A percentile compares a stretch with the other conserved stretches of the same genome.
Conservation (phyloP, 345 rosid species). For the Pugionium dolabratum region DNA sequence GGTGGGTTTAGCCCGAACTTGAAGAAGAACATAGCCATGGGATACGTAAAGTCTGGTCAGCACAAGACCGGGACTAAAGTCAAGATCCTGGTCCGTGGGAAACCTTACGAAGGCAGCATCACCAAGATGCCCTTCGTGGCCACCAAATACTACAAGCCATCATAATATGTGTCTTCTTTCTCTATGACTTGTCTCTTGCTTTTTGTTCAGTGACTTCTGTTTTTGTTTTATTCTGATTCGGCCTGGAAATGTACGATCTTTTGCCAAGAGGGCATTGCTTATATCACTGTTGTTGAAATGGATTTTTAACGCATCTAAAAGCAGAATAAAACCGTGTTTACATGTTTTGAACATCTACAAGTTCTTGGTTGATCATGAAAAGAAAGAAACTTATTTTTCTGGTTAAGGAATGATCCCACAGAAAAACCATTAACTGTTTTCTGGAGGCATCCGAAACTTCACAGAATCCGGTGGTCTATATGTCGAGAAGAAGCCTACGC, state of each 20-base stretch:
- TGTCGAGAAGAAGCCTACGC: conserved; percentile 66
- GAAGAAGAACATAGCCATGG: conserved; percentile 97
- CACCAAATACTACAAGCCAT: conserved; percentile 81
- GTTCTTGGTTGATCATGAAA: background rate
- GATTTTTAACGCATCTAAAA: conserved; percentile 20
- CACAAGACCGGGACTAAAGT: conserved; percentile 87
- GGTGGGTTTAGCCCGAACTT: conserved; percentile 97
- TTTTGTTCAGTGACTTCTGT: conserved; percentile 24
- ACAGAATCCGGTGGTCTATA: conserved; percentile 31
- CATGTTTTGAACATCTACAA: conserved; percentile 1
- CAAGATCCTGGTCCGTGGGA: conserved; percentile 79
- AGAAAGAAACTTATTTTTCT: background rate
- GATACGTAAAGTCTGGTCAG: conserved; percentile 86
- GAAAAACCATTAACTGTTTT: no score
- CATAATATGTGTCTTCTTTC: conserved; percentile 38
- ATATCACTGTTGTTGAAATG: conserved; percentile 23
- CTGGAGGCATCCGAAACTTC: background rate
- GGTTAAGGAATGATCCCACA: no score
- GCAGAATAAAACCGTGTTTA: conserved; percentile 16
- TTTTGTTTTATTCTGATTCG: conserved; percentile 20
- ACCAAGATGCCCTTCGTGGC: conserved; percentile 89
- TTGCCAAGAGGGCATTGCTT: conserved; percentile 28
- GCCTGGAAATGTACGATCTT: conserved; percentile 32
- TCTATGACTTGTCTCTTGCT: conserved; percentile 28
- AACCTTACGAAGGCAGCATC: conserved; percentile 76